A percentile compares a stretch with the other conserved stretches of the same genome.
Conservation (phyloP, 1,284 basidiomycete species). For the Ustilago sp. region DNA sequence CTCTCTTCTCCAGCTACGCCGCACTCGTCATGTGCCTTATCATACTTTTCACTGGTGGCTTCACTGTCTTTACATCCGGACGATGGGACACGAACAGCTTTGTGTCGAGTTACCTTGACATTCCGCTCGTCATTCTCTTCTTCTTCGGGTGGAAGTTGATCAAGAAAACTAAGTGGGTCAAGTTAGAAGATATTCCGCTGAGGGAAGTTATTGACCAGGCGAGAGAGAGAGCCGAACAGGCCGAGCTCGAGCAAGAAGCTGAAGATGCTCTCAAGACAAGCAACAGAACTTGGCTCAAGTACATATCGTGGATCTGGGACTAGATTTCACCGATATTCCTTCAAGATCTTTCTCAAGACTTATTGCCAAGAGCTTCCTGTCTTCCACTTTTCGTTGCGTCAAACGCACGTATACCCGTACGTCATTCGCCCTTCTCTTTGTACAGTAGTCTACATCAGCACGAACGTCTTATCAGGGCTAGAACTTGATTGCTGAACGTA, state of each 20-base stretch:
- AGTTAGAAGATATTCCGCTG: constrained; percentile 30
- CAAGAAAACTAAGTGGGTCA: constrained; percentile 45
- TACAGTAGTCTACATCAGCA: neutral
- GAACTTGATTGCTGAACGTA: neutral
- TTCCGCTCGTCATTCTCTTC: constrained; percentile 80
- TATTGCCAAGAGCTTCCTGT: neutral
- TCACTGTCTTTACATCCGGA: constrained; percentile 53
- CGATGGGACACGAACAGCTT: constrained; percentile 75
- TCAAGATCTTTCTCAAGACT: neutral
- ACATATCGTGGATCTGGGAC: constrained; percentile 48
- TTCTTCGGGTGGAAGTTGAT: constrained; percentile 67
- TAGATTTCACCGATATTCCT: neutral
- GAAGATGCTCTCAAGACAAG: constrained; percentile 21
- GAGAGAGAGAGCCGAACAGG: constrained; percentile 14
- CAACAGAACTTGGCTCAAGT: constrained; percentile 23
- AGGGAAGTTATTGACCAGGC: constrained; percentile 32
- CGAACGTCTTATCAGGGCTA: neutral
- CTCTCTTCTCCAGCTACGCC: constrained; percentile 64
- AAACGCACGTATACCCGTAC: neutral
- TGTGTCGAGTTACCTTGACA: constrained; percentile 81
- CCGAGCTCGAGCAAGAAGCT: constrained; percentile 20
- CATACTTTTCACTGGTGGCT: constrained; percentile 70
- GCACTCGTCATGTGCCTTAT: constrained; percentile 38
- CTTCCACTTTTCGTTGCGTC: neutral
- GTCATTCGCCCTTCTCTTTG: neutral